phyloP scores from a whole-genome alignment of 345 rosid genomes.

The Passiflora organensis region DNA sequence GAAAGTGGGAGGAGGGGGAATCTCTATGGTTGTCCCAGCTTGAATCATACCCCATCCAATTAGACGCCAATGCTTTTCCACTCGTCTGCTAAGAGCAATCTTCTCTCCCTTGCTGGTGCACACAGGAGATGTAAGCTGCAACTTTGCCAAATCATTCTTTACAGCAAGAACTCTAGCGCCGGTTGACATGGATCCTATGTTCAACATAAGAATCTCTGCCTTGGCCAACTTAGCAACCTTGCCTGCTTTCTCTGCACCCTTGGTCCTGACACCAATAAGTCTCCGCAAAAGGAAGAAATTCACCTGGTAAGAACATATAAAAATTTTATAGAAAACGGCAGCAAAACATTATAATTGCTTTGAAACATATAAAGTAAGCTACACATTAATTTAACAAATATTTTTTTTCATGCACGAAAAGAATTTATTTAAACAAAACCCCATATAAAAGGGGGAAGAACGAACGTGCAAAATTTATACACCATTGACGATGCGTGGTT shows the following conservation, averaged over 20 bases:
- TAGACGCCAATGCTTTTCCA: constrained; percentile 93
- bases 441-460: no score
- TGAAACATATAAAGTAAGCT: no score
- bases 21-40: constrained; percentile 73
- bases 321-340: no score
- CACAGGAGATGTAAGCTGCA: constrained; percentile 83
- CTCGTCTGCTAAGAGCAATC: constrained; percentile 73
- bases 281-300: constrained; percentile 82
- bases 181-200: constrained; percentile 88
- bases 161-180: constrained; percentile 93
- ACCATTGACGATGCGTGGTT: no score
- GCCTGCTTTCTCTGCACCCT: constrained; percentile 88
- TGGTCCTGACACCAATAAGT: constrained; percentile 90
- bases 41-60: constrained; percentile 97
- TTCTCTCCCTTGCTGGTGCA: constrained; percentile 93
- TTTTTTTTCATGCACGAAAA: no score
- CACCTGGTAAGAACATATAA: constrained; percentile 36
- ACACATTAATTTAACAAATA: no score
- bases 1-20: constrained; percentile 61
- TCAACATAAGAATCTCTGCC: constrained; percentile 89
- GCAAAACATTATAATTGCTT: no score
- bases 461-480: no score
- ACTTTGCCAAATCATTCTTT: constrained; percentile 77
- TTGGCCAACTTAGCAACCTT: constrained; percentile 79
- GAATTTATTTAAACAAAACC: no score